These are phyloP conservation scores for Corynespora cassiicola DNA, from an alignment of 2,329 filamentous ascomycete genomes.

Conservation along the genomic window DNA sequence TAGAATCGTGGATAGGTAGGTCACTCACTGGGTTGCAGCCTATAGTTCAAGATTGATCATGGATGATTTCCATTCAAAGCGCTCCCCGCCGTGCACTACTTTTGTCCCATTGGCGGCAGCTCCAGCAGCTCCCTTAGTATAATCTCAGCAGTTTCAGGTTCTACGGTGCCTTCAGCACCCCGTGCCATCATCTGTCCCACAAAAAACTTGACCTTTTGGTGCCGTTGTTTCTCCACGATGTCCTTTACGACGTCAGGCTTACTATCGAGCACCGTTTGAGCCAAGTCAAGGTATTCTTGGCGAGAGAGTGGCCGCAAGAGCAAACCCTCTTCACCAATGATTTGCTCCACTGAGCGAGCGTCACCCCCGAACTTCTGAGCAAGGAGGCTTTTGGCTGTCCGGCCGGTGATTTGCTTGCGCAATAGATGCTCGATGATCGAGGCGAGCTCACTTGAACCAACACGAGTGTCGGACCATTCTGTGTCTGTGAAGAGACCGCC, in stretches of 20 bases:
- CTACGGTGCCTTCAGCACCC: constrained; percentile 66
- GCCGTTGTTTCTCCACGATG: constrained; percentile 65
- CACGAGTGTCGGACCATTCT: constrained; percentile 49
- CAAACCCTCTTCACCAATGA: constrained; percentile 65
- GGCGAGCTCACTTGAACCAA: constrained; percentile 50
- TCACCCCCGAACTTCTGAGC: constrained; percentile 61
- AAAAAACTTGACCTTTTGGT: constrained; percentile 72
- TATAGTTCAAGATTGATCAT: too few relatives aligned
- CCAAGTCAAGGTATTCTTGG: constrained; percentile 63
- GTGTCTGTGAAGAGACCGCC: constrained; percentile 54
- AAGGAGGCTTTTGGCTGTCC: constrained; percentile 67
- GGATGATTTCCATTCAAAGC: too few relatives aligned
- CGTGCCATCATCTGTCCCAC: constrained; percentile 72
- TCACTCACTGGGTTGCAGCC: too few relatives aligned
- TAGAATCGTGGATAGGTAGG: too few relatives aligned
- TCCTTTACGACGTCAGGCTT: constrained; percentile 66
- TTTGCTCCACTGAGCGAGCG: constrained; percentile 54
- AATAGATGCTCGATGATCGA: constrained; percentile 51
- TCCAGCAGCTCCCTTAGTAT: constrained; percentile 59
- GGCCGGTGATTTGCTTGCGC: constrained; percentile 55
- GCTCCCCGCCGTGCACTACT: too few relatives aligned
- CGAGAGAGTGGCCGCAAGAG: constrained; percentile 61
- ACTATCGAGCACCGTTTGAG: constrained; percentile 58
- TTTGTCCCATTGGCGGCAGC: constrained; percentile 15
- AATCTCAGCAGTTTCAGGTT: constrained; percentile 64